Evolutionary conservation across 805 yeast species (phyloP).

Genomic region (Candida koratica): DNA sequence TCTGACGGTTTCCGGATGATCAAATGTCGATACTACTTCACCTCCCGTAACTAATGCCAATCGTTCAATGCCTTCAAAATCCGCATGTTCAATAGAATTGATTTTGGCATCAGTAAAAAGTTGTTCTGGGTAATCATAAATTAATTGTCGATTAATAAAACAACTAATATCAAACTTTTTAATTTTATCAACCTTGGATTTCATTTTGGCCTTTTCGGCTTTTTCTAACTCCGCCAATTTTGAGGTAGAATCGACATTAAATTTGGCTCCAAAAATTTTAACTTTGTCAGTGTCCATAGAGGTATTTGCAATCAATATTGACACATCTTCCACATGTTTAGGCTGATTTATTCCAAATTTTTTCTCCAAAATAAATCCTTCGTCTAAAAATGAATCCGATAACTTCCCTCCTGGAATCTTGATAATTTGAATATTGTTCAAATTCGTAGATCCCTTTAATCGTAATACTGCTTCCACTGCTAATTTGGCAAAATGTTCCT

Average conservation of each 20-base stretch:
- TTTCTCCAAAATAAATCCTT: constrained; percentile 90
- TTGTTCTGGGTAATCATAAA: constrained; percentile 97
- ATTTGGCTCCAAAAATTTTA: constrained; percentile 95
- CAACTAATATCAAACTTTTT: constrained; percentile 82
- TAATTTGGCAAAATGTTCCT: constrained; percentile 78
- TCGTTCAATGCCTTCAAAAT: constrained; percentile 96
- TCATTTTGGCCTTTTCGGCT: constrained; percentile 94
- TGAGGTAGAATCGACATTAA: constrained; percentile 91
- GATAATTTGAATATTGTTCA: constrained; percentile 89
- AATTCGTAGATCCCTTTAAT: constrained; percentile 79
- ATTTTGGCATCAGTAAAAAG: constrained; percentile 82
- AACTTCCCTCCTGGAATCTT: constrained; percentile 92
- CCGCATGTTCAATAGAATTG: constrained; percentile 96
- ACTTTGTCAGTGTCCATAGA: constrained; percentile 97
- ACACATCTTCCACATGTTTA: constrained; percentile 75
- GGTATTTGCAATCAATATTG: constrained; percentile 89
- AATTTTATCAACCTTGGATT: constrained; percentile 80
- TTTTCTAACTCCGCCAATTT: constrained; percentile 91
- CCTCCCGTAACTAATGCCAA: constrained; percentile 96
- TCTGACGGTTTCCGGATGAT: constrained; percentile 79
- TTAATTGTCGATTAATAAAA: constrained; percentile 92
- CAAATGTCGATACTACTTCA: constrained; percentile 96
- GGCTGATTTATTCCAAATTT: constrained; percentile 94
- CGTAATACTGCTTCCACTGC: constrained; percentile 94
- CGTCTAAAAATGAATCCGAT: constrained; percentile 89